These are phyloP conservation scores for Triticum turgidum DNA, from an alignment of 176 grass and related monocot genomes.

Conservation along the genomic window DNA sequence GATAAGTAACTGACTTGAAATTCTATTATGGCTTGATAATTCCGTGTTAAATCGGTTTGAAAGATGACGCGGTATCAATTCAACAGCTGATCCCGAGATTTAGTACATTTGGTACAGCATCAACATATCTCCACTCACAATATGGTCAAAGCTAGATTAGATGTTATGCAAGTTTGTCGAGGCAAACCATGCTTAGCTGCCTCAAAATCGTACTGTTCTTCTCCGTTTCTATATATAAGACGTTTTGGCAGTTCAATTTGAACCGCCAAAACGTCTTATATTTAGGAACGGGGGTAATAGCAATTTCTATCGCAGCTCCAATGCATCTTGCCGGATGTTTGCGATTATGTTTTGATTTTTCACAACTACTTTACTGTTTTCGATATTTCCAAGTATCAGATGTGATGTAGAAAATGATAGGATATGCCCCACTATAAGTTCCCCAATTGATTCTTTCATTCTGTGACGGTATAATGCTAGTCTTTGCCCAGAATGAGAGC, in stretches of 20 bases:
- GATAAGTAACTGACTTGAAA: neutral
- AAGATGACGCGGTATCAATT: neutral
- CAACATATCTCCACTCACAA: neutral
- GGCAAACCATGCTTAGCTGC: conserved; percentile 5
- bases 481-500: neutral
- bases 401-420: conserved; percentile 4
- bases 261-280: no score
- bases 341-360: neutral
- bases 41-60: neutral
- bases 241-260: no score
- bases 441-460: neutral
- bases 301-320: conserved; percentile 11
- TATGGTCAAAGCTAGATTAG: neutral
- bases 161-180: conserved; percentile 5
- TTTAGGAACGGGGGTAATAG: neutral
- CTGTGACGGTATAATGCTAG: neutral
- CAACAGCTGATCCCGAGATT: neutral
- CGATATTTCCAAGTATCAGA: conserved; percentile 16
- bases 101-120: neutral
- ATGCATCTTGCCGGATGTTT: neutral
- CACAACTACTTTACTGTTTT: neutral
- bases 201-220: neutral
- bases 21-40: neutral
- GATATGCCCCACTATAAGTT: neutral
- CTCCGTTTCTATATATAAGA: no score